A percentile compares a stretch with the other conserved stretches of the same genome.
Conservation (phyloP, 2,329 filamentous ascomycete genomes). For the Xylaria sp. region DNA sequence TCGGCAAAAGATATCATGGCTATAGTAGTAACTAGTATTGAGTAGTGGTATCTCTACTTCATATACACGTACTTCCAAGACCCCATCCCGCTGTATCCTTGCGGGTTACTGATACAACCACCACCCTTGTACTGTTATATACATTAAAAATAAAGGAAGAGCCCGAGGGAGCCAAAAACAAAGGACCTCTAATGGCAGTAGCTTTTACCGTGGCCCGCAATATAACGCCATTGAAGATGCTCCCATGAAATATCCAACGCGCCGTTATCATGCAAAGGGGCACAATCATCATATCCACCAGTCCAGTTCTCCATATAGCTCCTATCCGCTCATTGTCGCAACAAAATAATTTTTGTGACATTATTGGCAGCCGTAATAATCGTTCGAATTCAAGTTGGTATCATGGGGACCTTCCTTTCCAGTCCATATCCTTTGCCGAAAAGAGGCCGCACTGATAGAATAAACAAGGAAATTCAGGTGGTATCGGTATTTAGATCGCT, state of each 20-base stretch:
- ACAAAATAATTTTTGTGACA: conserved; percentile 11
- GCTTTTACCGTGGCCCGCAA: conserved; percentile 21
- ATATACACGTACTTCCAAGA: conserved; percentile 1
- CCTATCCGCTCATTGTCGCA: conserved; percentile 22
- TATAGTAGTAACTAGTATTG: neutral
- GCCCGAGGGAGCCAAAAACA: conserved; percentile 11
- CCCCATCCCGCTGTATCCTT: conserved; percentile 7
- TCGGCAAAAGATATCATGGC: neutral
- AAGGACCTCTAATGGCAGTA: conserved; percentile 26
- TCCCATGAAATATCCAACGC: conserved; percentile 28
- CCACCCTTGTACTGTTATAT: conserved; percentile 25
- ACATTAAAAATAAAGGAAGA: conserved; percentile 34
- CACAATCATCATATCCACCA: conserved; percentile 19
- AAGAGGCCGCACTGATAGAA: conserved; percentile 35
- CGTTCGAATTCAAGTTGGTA: conserved; percentile 45
- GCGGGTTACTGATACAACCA: conserved; percentile 27
- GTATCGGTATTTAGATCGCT: conserved; percentile 34
- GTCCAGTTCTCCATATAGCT: conserved; percentile 15
- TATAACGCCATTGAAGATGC: conserved; percentile 36
- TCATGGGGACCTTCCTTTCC: conserved; percentile 42
- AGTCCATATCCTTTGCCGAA: conserved; percentile 27
- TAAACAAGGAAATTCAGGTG: conserved; percentile 33
- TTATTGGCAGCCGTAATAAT: conserved; percentile 42
- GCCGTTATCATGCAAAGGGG: conserved; percentile 33
- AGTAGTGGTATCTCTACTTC: neutral